A percentile compares a stretch with the other conserved stretches of the same genome.
Conservation (phyloP, 2,329 filamentous ascomycete genomes). For the Fusarium solani-melongenae region DNA sequence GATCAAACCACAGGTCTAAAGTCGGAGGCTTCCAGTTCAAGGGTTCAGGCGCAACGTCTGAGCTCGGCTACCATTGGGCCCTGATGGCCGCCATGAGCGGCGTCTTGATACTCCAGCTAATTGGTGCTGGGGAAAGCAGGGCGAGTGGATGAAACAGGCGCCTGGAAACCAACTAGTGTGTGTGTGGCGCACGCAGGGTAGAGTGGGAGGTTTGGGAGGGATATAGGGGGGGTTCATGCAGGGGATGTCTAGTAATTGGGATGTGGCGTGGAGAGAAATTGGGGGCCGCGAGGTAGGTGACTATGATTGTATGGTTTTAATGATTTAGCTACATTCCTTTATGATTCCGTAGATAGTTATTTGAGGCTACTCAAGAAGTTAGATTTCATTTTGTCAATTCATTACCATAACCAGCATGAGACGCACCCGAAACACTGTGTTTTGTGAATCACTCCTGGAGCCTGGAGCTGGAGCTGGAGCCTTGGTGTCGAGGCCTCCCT, state of each 20-base stretch:
- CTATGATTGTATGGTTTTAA: neutral
- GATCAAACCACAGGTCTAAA: neutral
- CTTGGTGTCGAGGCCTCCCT: neutral
- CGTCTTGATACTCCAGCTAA: constrained; percentile 9
- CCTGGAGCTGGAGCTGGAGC: neutral
- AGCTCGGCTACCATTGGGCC: constrained; percentile 28
- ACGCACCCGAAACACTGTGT: neutral
- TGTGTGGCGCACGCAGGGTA: neutral
- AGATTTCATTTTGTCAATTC: neutral
- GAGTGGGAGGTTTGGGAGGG: neutral
- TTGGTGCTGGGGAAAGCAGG: neutral
- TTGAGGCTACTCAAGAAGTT: neutral
- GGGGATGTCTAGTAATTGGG: neutral
- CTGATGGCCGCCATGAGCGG: constrained; percentile 25
- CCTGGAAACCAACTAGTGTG: neutral
- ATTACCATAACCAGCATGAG: neutral
- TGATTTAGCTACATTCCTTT: neutral
- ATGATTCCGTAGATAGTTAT: neutral
- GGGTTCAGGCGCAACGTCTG: constrained; percentile 12
- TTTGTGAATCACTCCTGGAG: neutral
- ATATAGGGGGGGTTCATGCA: neutral
- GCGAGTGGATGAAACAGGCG: neutral
- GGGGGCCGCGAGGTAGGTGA: neutral
- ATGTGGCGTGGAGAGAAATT: neutral
- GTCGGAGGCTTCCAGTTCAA: constrained; percentile 14